Evolutionary conservation across 2,329 filamentous ascomycete species (phyloP), one percentile per base, ranked within the genome.

Genomic region (Cladophialophora psammophila): DNA sequence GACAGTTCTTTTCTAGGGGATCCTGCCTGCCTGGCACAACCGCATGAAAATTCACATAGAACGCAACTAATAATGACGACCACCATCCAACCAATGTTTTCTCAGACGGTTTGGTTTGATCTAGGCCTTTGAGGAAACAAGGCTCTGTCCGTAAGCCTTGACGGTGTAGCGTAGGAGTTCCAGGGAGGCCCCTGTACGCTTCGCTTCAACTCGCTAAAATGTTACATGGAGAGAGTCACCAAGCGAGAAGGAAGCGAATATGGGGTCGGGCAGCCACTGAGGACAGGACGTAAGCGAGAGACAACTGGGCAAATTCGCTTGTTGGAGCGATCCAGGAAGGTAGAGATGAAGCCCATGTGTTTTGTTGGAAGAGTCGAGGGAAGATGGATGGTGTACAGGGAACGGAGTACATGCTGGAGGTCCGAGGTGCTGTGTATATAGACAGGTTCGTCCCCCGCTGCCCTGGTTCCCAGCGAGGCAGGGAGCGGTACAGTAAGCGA

Each of bases 161-260:
- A 15, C 13, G 56, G 56, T 20, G 18, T 15, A 26, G 13, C 10
- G 38, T 18, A 40, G 35, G 35, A 20, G 20, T 26, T 20, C 4
- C 55, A 45, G 55, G 55, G n/a, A 32, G 15, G 15, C 57, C 63
- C 57, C 53, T 60, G 63, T 40, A 55, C 35, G 0, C 15, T 61
- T 65, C 62, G 50, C 57, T 60, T 68, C 38, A 26, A 20, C 31
- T 67, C 61, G 65, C 65, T 67, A 48, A 58, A 40, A 45, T 35
- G 65, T 61, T 62, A 58, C 65, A 64, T 64, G 26, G 36, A 48
- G 13, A 9, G 40, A 35, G 34, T 61, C 62, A 58, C 50, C 53
- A 68, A 65, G 62, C 64, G 60, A 66, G 58, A 50, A 63, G 58
- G 57, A 60, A 55, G 57, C 65, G 53, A 63, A 48, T 15, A 12